Conservation (phyloP, 2,329 filamentous ascomycete genomes). For the Trichoderma oligosporum region DNA sequence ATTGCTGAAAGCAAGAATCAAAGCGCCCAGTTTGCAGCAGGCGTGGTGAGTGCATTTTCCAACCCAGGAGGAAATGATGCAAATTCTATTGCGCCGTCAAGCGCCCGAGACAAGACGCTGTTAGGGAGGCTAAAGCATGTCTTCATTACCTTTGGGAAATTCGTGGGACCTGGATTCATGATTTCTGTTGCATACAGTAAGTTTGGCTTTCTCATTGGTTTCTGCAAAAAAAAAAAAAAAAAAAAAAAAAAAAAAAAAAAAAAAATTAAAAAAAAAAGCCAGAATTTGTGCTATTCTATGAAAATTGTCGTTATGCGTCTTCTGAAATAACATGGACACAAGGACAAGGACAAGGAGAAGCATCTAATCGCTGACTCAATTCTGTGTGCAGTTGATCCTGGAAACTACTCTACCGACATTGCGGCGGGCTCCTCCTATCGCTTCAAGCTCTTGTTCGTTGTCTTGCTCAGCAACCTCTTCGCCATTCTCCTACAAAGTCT, state of each 20-base stretch:
- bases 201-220: too few relatives aligned
- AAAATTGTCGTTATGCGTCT: too few relatives aligned
- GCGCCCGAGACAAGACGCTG: slow-evolving; percentile 6
- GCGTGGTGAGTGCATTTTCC: background rate
- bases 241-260: background rate
- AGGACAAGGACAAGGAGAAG: too few relatives aligned
- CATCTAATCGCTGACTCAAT: background rate
- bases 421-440: slow-evolving; percentile 63
- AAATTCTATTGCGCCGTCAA: background rate
- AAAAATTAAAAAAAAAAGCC: too few relatives aligned
- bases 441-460: slow-evolving; percentile 64
- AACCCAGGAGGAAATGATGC: background rate
- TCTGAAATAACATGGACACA: background rate
- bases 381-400: slow-evolving; percentile 47
- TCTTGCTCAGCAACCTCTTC: slow-evolving; percentile 66
- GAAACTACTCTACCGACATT: slow-evolving; percentile 69
- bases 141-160: slow-evolving; percentile 33
- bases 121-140: slow-evolving; percentile 22
- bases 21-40: background rate
- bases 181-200: slow-evolving; percentile 56
- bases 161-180: slow-evolving; percentile 67
- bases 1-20: background rate
- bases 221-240: too few relatives aligned
- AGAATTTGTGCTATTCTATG: too few relatives aligned
- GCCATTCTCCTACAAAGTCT: slow-evolving; percentile 68